phyloP scores from a whole-genome alignment of 495 filamentous ascomycete species.

The Daldinia decipiens region DNA sequence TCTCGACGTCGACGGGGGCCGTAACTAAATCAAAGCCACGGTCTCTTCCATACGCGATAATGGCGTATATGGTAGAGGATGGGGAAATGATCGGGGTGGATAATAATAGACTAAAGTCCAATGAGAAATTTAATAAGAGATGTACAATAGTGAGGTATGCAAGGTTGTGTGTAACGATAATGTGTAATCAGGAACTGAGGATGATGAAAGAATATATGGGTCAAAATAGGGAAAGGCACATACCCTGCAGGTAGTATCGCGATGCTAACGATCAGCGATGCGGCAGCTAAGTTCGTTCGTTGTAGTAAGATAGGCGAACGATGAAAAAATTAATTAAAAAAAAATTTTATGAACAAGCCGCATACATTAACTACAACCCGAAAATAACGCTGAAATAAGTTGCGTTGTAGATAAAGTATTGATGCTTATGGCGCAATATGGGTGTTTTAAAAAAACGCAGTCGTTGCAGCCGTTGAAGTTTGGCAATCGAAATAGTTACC shows the following conservation, averaged over 20 bases:
- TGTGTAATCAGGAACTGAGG: slow-evolving; percentile 6
- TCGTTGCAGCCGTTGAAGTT: background rate
- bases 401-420: background rate
- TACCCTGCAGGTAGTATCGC: slow-evolving; percentile 42
- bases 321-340: background rate
- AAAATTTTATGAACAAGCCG: background rate
- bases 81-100: slow-evolving; percentile 5
- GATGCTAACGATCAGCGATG: slow-evolving; percentile 40
- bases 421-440: background rate
- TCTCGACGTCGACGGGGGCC: background rate
- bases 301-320: slow-evolving; percentile 19
- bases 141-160: slow-evolving; percentile 9
- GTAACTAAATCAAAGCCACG: background rate
- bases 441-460: background rate
- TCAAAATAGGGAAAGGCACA: slow-evolving; percentile 25
- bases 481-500: slow-evolving; percentile 11
- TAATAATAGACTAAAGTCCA: slow-evolving; percentile 7
- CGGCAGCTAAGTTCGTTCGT: slow-evolving; percentile 14
- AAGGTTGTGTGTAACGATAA: slow-evolving; percentile 11
- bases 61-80: background rate
- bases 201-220: slow-evolving; percentile 15
- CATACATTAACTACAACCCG: background rate
- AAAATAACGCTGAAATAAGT: background rate
- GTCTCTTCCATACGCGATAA: background rate
- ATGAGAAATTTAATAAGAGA: background rate